Evolutionary conservation across 805 yeast genomes (phyloP), one percentile per base, ranked within the genome.

Genomic region (Kluyveromyces siamensis): DNA sequence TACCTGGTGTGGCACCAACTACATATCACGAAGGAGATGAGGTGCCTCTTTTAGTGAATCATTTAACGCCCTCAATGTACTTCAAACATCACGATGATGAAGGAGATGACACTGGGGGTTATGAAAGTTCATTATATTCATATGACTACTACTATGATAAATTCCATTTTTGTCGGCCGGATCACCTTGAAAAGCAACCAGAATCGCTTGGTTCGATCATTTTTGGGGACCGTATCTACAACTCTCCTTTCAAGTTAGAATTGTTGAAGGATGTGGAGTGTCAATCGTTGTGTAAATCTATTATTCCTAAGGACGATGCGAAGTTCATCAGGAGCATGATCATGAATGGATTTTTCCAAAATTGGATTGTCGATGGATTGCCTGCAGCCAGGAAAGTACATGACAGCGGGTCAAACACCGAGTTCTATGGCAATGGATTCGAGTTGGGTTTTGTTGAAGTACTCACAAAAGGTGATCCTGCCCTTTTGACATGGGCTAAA

Each of bases 1-100:
- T 93, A 48, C 98, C 98, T 0, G 98, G 98, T 8, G 93, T 89
- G 21, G 96, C 98, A 0, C 98, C 99, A 17, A 86, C 95, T 1
- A 84, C 91, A 45, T 93, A 91, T 62, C 72, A 75, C 42, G 73
- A 77, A 51, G 88, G 83, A 45, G 95, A 90, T 47, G 56, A 61
- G 2, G 81, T 93, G 45, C 87, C 91, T 14, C 70, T 93, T 48
- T 71, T 84, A 45, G 99, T 93, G 33, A 93, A 93, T 63, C 95
- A 89, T 60, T 78, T 93, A 57, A 87, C 96, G 0, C 96, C 97
- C 14, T 79, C 88, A 5, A 70, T 77, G 53, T 66, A 63, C 53
- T 63, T 59, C 50, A 73, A 71, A 58, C 75, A 49, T 60, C 59
- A 55, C 70, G 75, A 61, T 69, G 62, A 55, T 25, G 51, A 65